These are phyloP conservation scores for Scheffersomyces stipitis DNA, from an alignment of 805 yeast species.

Conservation along the genomic window DNA sequence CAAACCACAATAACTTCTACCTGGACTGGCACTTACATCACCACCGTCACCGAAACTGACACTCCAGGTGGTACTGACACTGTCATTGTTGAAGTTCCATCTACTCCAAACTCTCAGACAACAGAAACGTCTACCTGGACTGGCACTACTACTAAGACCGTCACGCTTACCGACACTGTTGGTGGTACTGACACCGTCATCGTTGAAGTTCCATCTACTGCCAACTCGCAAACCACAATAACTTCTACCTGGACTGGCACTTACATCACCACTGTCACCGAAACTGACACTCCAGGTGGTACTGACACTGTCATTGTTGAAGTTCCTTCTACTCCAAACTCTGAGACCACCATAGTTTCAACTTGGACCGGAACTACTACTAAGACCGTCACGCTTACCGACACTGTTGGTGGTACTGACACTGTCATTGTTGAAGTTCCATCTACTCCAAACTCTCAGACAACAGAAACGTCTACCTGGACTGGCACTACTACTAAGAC, in stretches of 20 bases:
- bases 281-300: background rate
- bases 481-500: constrained; percentile 3
- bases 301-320: background rate
- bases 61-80: constrained; percentile 4
- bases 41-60: constrained; percentile 4
- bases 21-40: constrained; percentile 7
- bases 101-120: constrained; percentile 8
- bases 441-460: constrained; percentile 9
- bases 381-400: constrained; percentile 5
- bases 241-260: constrained; percentile 4
- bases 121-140: constrained; percentile 8
- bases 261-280: background rate
- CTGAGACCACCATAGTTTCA: background rate
- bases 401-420: constrained; percentile 7
- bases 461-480: constrained; percentile 7
- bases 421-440: constrained; percentile 15
- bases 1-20: constrained; percentile 1
- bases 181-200: constrained; percentile 5
- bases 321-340: background rate
- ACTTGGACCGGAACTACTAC: constrained; percentile 7
- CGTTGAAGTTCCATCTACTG: constrained; percentile 11
- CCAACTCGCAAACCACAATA: constrained; percentile 3
- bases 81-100: constrained; percentile 11
- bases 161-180: background rate
- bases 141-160: constrained; percentile 4